A percentile compares a stretch with the other conserved stretches of the same genome.
phyloP scores from a whole-genome alignment of 2,329 filamentous ascomycete genomes.

The Trichophyton schoenleinii region DNA sequence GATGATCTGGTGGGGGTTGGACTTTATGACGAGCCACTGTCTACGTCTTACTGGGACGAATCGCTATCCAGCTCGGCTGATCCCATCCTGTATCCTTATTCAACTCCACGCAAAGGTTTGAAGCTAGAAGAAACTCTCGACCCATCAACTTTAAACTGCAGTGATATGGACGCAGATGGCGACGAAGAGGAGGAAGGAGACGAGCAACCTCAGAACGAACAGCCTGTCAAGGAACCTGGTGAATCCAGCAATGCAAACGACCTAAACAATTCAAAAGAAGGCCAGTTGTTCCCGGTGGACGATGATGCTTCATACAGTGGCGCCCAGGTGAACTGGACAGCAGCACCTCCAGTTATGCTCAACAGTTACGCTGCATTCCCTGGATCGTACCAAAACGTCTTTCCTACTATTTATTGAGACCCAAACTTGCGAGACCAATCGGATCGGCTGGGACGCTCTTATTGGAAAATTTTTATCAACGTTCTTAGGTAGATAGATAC shows the following conservation, averaged over 20 bases:
- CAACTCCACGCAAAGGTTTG: slow-evolving; percentile 54
- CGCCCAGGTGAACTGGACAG: background rate
- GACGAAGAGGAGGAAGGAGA: slow-evolving; percentile 49
- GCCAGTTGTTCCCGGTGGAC: background rate
- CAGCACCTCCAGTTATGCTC: background rate
- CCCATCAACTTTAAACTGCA: slow-evolving; percentile 47
- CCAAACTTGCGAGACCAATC: background rate
- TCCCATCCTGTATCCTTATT: slow-evolving; percentile 36
- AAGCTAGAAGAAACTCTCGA: slow-evolving; percentile 65
- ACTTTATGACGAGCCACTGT: slow-evolving; percentile 59
- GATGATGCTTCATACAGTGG: background rate
- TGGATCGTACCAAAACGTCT: background rate
- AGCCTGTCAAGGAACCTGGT: background rate
- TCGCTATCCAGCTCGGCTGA: slow-evolving; percentile 27
- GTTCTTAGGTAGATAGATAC: background rate
- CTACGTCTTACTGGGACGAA: slow-evolving; percentile 38
- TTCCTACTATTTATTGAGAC: background rate
- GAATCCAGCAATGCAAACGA: background rate
- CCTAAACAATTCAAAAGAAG: background rate
- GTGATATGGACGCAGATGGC: slow-evolving; percentile 40
- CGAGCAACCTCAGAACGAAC: background rate
- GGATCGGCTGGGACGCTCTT: background rate
- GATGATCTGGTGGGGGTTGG: slow-evolving; percentile 74
- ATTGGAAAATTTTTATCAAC: background rate
- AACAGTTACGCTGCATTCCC: background rate